These are phyloP conservation scores for Trichoderma virens DNA, from an alignment of 495 filamentous ascomycete species.

Conservation along the genomic window DNA sequence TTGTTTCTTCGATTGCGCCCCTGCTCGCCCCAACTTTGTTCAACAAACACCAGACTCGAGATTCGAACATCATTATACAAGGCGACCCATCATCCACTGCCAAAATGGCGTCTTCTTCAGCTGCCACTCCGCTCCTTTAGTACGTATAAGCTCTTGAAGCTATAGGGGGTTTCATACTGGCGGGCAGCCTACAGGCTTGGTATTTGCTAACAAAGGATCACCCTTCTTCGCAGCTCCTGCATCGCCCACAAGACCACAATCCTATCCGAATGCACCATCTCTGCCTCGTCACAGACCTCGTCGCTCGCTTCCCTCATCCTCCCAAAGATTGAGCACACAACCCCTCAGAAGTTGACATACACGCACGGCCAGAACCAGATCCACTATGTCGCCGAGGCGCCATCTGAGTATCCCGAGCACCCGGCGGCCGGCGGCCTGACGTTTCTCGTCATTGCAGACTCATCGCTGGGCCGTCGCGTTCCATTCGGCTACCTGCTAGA, in stretches of 20 bases:
- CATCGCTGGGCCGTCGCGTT: constrained; percentile 72
- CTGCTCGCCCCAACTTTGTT: not conserved
- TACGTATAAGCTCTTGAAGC: constrained; percentile 31
- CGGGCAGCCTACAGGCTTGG: no score
- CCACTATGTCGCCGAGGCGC: constrained; percentile 87
- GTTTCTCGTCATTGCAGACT: constrained; percentile 74
- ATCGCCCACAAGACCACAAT: constrained; percentile 88
- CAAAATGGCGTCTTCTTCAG: constrained; percentile 73
- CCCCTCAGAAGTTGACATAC: constrained; percentile 85
- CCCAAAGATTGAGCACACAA: constrained; percentile 79
- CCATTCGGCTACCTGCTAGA: constrained; percentile 90
- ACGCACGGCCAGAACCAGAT: constrained; percentile 86
- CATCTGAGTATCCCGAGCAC: constrained; percentile 48
- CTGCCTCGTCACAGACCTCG: constrained; percentile 68
- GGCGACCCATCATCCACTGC: constrained; percentile 15
- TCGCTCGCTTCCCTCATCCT: constrained; percentile 88
- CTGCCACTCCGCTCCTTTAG: constrained; percentile 73
- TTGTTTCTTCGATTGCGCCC: not conserved
- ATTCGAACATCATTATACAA: not conserved
- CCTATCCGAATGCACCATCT: constrained; percentile 80
- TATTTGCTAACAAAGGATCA: constrained; percentile 17
- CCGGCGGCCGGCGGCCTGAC: constrained; percentile 69
- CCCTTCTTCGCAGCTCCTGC: constrained; percentile 68
- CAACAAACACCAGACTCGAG: not conserved
- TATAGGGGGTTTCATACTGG: not conserved